A percentile compares a stretch with the other conserved stretches of the same genome.
Evolutionary conservation across 768 basidiomycete species (phyloP).

Genomic region (Tulasnella sp.): DNA sequence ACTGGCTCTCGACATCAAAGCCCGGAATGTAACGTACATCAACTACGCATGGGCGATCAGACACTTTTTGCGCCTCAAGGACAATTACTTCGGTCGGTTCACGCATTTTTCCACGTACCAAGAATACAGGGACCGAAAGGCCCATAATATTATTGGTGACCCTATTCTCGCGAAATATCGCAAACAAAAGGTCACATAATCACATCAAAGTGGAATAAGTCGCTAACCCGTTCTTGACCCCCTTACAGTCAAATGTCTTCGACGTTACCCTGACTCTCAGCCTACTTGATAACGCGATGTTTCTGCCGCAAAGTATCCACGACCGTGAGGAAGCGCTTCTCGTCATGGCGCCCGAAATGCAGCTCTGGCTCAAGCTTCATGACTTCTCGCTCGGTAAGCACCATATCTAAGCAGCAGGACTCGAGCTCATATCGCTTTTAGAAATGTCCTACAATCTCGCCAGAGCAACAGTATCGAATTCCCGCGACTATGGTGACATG

Average conservation of each 20-base stretch:
- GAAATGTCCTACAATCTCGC: slow-evolving; percentile 71
- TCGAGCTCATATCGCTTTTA: slow-evolving; percentile 22
- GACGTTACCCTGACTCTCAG: slow-evolving; percentile 56
- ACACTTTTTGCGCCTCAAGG: slow-evolving; percentile 75
- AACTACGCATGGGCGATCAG: slow-evolving; percentile 80
- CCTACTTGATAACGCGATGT: slow-evolving; percentile 40
- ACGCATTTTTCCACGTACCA: slow-evolving; percentile 82
- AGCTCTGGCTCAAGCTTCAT: slow-evolving; percentile 65
- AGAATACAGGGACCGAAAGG: slow-evolving; percentile 70
- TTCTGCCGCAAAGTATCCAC: slow-evolving; percentile 43
- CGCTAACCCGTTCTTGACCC: neutral
- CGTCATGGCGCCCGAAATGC: slow-evolving; percentile 52
- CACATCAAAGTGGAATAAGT: neutral
- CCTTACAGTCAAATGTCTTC: slow-evolving; percentile 63
- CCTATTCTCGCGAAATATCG: slow-evolving; percentile 72
- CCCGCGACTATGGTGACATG: slow-evolving; percentile 27
- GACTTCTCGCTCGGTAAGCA: slow-evolving; percentile 78
- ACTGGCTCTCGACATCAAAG: slow-evolving; percentile 49
- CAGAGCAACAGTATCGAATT: slow-evolving; percentile 43
- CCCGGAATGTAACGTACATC: slow-evolving; percentile 47
- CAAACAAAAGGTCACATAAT: slow-evolving; percentile 49
- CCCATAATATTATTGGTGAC: slow-evolving; percentile 56
- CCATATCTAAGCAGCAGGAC: neutral
- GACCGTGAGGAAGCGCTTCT: slow-evolving; percentile 31
- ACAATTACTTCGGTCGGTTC: slow-evolving; percentile 91